phyloP scores from a whole-genome alignment of 1,284 basidiomycete genomes.

The Leccinum glutinopallens region DNA sequence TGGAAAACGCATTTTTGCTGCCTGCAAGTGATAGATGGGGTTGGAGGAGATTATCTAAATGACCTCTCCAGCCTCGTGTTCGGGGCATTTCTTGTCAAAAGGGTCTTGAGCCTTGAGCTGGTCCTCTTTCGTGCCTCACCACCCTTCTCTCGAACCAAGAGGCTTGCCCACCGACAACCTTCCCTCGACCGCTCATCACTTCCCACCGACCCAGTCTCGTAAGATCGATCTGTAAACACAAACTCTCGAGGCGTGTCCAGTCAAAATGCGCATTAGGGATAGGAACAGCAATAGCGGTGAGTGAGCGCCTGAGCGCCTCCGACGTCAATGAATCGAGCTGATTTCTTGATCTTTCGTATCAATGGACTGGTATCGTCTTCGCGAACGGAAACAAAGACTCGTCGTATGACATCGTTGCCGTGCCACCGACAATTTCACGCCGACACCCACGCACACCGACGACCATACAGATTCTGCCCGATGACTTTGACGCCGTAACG shows the following conservation, averaged over 20 bases:
- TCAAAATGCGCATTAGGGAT: slow-evolving; percentile 24
- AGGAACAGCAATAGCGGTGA: slow-evolving; percentile 32
- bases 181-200: neutral
- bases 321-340: slow-evolving; percentile 8
- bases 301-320: slow-evolving; percentile 2
- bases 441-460: slow-evolving; percentile 37
- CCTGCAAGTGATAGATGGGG: slow-evolving; percentile 20
- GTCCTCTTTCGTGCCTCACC: neutral
- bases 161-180: neutral
- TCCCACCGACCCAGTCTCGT: neutral
- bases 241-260: neutral
- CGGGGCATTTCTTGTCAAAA: slow-evolving; percentile 21
- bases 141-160: slow-evolving; percentile 3
- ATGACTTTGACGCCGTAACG: slow-evolving; percentile 36
- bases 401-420: slow-evolving; percentile 35
- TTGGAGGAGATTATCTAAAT: slow-evolving; percentile 31
- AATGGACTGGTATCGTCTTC: slow-evolving; percentile 10
- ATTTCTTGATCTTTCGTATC: slow-evolving; percentile 23
- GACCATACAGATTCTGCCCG: slow-evolving; percentile 33
- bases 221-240: slow-evolving; percentile 3
- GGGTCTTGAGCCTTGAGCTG: slow-evolving; percentile 10
- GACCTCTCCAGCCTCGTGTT: slow-evolving; percentile 27
- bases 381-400: slow-evolving; percentile 27
- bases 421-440: slow-evolving; percentile 16
- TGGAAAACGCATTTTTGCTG: slow-evolving; percentile 27